Base-by-base conservation (phyloP, 1,139 yeast species). In the Nakaseomyces sp. region DNA sequence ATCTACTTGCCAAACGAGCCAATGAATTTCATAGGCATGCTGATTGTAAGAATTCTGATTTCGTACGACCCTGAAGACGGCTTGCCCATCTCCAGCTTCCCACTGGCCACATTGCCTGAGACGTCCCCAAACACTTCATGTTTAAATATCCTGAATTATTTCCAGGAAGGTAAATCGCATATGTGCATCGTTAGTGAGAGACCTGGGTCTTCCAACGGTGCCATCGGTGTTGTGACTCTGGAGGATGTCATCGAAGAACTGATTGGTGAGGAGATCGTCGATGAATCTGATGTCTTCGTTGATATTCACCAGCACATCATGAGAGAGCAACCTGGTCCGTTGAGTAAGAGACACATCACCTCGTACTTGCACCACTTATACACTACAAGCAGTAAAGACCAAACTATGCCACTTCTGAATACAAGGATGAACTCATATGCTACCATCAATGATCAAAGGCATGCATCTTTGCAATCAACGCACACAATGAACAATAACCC, bases 41-140 rank as follows among this genome's bases (percentile, higher is more conserved):
- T 91, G 43, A 72, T 91, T 42, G 97, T 91, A 22, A 73, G 97
- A 51, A 93, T 91, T 29, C 73, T 91, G 58, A 91, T 91, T 52
- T 84, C 95, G 47, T 91, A 91, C 64, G 98, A 91, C 58, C 97
- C 98, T 2, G 97, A 89, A 63, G 98, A 91, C 65, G 85, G 91
- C 1, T 70, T 86, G 46, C 96, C 96, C 0, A 93, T 91, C 29
- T 86, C 95, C 1, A 78, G 91, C 6, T 91, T 91, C 71, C 96
- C 97, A 7, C 72, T 91, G 57, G 97, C 97, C 2, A 91, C 97
- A 0, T 73, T 91, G 41, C 98, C 98, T 0, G 97, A 91, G 67
- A 91, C 98, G 0, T 79, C 83, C 2, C 82, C 87, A 29, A 89
- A 83, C 44, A 89, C 97, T 2, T 87, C 96, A 4, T 91, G 97